Conservation (phyloP, 2,329 filamentous ascomycete genomes). For the Botrytis fragariae region DNA sequence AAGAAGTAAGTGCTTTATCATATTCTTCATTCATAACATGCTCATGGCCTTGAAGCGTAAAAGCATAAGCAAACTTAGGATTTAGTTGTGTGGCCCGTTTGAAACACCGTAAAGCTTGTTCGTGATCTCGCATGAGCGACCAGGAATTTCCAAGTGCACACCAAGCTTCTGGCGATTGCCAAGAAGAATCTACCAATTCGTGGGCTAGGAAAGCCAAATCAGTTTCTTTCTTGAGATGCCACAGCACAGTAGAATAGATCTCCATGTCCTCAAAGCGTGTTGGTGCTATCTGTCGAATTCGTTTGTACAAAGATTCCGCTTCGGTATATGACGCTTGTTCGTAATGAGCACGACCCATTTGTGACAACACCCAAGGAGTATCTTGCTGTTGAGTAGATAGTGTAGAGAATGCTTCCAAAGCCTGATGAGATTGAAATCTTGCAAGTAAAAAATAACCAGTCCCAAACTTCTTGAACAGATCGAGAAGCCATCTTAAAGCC, state of each 20-base stretch:
- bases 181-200: conserved; percentile 81
- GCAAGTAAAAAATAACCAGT: conserved; percentile 75
- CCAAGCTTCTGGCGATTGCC: conserved; percentile 92
- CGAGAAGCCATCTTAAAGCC: conserved; percentile 71
- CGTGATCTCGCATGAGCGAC: conserved; percentile 87
- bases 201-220: conserved; percentile 91
- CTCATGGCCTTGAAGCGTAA: conserved; percentile 93
- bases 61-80: conserved; percentile 89
- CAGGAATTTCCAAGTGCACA: conserved; percentile 93
- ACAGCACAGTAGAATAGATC: conserved; percentile 97
- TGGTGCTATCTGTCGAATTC: conserved; percentile 75
- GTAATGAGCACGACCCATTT: conserved; percentile 87
- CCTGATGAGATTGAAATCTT: conserved; percentile 75
- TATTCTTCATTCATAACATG: conserved; percentile 96
- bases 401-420: conserved; percentile 69
- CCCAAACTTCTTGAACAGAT: conserved; percentile 78
- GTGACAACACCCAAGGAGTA: conserved; percentile 88
- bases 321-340: conserved; percentile 85
- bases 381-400: conserved; percentile 76
- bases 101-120: conserved; percentile 92
- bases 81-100: conserved; percentile 89
- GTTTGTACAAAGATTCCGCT: conserved; percentile 81
- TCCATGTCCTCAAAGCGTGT: conserved; percentile 93
- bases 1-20: conserved; percentile 86
- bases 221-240: conserved; percentile 91